Evolutionary conservation across 169 alveolate species (phyloP), one percentile per base, ranked within the genome.

Genomic region (Theileria luwenshuni): DNA sequence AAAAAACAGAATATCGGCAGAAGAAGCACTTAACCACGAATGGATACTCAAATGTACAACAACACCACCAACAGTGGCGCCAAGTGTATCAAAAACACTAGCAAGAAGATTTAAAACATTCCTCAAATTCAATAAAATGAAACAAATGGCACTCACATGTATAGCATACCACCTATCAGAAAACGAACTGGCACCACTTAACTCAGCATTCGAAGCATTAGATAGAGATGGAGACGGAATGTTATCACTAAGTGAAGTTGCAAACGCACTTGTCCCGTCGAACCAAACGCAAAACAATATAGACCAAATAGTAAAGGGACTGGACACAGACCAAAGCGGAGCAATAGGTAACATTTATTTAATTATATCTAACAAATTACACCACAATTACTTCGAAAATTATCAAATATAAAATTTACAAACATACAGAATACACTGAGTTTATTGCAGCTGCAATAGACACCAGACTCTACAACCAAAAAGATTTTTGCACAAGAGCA

Each of bases 151-250:
- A 51, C 90, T 96, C 43, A 95, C 99, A 13, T 95, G 96, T 48
- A 93, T 96, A 38, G 99, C 98, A 38, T 94, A 94, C 76, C 97
- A 96, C 65, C 86, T 93, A 43, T 75, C 90, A 28, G 95, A 93
- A 61, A 87, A 89, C 28, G 98, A 96, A 12, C 92, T 95, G 38
- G 96, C 94, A 12, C 80, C 92, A 42, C 90, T 96, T 52, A 92
- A 86, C 86, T 91, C 94, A 47, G 87, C 93, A 1, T 95, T 96
- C 84, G 92, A 92, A 49, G 90, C 96, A 5, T 76, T 96, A 48
- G 98, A 96, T 83, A 90, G 86, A 52, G 94, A 95, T 69, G 96
- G 96, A 23, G 98, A 95, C 76, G 98, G 98, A 1, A 94, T 92
- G 52, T 77, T 94, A 74, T 77, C 93, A 32, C 77, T 84, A 1